Base-by-base conservation (phyloP, 345 rosid genomes). In the thale cress (Arabidopsis thaliana) region DNA sequence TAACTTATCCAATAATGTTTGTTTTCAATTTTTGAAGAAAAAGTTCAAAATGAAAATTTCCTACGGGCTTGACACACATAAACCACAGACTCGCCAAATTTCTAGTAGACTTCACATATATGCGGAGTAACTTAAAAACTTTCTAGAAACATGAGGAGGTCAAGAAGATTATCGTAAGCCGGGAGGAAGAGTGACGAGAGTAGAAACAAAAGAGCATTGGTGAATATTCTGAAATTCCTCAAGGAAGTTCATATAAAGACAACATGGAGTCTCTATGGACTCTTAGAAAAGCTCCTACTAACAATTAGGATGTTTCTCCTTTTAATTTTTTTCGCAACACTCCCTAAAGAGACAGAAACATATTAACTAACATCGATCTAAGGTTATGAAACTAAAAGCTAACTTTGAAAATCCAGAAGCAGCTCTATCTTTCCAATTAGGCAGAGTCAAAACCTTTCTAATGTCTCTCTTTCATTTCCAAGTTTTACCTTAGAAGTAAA, bases 401-500 rank as follows among this genome's bases (percentile, higher is more conserved):
- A 77, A 33, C 14, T 64, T 46, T 69, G 33, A 44, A 60, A 68
- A 34, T 51, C 74, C 37, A 30, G 69, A 75, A 49, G 22, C 58
- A 61, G 50, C 50, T 25, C 44, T 25, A 46, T 48, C 36, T 52
- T 74, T 61, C 38, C 64, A 69, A 50, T 76, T 67, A 76, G 74
- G 62, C n/a, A 4, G 52, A 52, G 49, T 40, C 59, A 33, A 38
- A 44, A 50, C 52, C 4, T 53, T 55, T 28, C 7, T 12, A 24
- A 9, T 8, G 68, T 14, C 77, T 58, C 77, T 58, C 63, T 67
- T 49, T 42, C 64, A 64, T 59, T 49, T 38, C 38, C n/a, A 66
- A 12, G 0, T 59, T 59, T 64, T 23, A 74, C 71, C 72, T 3
- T 16, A 74, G 70, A 81, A 87, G 76, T 77, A 76, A 95, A 34